phyloP scores from a whole-genome alignment of 164 flowering plant species.

The Pachysandra terminalis region DNA sequence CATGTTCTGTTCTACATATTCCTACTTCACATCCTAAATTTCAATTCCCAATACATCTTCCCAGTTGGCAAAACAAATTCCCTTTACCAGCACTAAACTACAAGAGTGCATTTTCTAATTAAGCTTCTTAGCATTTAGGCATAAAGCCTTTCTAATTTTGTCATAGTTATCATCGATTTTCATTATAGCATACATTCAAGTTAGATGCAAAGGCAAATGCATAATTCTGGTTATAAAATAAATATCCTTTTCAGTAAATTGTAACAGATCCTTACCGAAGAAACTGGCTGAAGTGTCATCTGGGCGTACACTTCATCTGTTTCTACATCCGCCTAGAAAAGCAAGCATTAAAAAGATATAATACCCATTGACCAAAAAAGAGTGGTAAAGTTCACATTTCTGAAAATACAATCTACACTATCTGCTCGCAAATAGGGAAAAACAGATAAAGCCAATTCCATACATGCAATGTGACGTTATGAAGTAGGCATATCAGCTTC shows the following conservation, averaged over 20 bases:
- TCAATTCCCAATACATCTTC: too few relatives aligned
- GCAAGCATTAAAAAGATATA: constrained; percentile 9
- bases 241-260: not conserved
- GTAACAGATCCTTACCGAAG: constrained; percentile 51
- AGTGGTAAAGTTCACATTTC: not conserved
- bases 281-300: constrained; percentile 97
- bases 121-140: too few relatives aligned
- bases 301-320: constrained; percentile 99
- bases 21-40: too few relatives aligned
- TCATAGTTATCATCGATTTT: not conserved
- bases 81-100: too few relatives aligned
- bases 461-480: constrained; percentile 91
- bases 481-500: constrained; percentile 86
- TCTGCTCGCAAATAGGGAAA: not conserved
- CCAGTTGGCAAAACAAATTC: too few relatives aligned
- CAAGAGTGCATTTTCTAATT: too few relatives aligned
- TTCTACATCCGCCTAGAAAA: constrained; percentile 91
- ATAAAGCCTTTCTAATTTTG: not conserved
- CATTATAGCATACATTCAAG: not conserved
- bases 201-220: not conserved
- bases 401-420: not conserved
- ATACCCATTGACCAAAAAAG: not conserved
- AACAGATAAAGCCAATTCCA: not conserved
- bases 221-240: not conserved
- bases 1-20: too few relatives aligned